phyloP scores from a whole-genome alignment of 768 basidiomycete species.

The Phanerochaete sordida region DNA sequence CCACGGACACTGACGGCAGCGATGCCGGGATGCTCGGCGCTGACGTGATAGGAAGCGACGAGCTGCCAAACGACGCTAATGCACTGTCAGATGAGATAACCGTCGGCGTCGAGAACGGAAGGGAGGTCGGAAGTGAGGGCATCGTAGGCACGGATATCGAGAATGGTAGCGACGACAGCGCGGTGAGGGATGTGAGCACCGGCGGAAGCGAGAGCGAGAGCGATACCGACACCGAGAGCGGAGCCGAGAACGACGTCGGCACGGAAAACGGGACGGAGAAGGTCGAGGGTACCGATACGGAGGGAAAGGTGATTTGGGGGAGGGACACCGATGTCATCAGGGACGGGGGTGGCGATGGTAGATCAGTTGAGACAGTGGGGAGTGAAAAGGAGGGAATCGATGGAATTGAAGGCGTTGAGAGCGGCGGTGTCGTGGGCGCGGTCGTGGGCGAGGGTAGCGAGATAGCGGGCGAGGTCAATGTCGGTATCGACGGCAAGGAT shows the following conservation, averaged over 20 bases:
- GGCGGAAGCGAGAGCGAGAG: not conserved
- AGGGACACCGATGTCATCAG: not conserved
- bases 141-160: not conserved
- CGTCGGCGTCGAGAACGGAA: not conserved
- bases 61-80: not conserved
- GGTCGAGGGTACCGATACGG: not conserved
- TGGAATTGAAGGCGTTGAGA: not conserved
- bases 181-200: not conserved
- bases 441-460: not conserved
- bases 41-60: not conserved
- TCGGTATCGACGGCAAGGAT: not conserved
- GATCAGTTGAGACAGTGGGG: not conserved
- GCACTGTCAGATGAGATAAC: not conserved
- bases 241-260: not conserved
- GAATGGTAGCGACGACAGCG: not conserved
- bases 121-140: not conserved
- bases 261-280: not conserved
- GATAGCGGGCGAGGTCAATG: not conserved
- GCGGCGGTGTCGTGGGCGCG: not conserved
- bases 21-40: not conserved
- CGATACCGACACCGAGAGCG: not conserved
- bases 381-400: not conserved
- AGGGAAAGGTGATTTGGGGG: not conserved
- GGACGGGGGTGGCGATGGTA: not conserved
- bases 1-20: not conserved